A percentile compares a stretch with the other conserved stretches of the same genome.
Conservation (phyloP, 129 eudicot species). For the Pittosporum tobira region DNA sequence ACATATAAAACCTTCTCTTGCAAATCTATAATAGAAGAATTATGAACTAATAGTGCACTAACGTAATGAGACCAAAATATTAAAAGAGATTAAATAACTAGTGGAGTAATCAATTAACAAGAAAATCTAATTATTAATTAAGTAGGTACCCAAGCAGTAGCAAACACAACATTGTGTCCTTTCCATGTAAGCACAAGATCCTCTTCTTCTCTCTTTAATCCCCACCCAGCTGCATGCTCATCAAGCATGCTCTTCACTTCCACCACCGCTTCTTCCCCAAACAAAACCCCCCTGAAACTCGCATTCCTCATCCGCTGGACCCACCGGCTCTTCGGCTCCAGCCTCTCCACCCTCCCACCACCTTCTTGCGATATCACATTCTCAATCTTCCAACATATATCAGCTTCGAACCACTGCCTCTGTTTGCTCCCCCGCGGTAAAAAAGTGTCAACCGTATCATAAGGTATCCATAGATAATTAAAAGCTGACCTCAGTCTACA, state of each 20-base stretch:
- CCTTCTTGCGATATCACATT: constrained; percentile 85
- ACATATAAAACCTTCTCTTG: neutral
- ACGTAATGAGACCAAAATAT: neutral
- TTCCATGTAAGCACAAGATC: constrained; percentile 94
- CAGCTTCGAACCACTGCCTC: constrained; percentile 90
- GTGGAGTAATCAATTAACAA: neutral
- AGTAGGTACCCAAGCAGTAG: constrained; percentile 76
- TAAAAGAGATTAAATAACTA: neutral
- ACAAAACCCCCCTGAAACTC: constrained; percentile 42
- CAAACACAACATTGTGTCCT: constrained; percentile 95
- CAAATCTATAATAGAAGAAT: no score
- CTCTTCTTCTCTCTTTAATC: constrained; percentile 87
- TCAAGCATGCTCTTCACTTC: constrained; percentile 86
- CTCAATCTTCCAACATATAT: constrained; percentile 81
- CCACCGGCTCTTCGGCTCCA: constrained; percentile 65
- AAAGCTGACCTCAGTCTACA: constrained; percentile 69
- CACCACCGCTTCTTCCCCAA: constrained; percentile 53
- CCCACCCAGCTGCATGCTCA: constrained; percentile 98
- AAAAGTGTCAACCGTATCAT: constrained; percentile 79
- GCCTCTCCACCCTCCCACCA: constrained; percentile 59
- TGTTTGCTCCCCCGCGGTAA: constrained; percentile 68
- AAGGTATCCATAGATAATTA: constrained; percentile 83
- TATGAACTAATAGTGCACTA: no score
- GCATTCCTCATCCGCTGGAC: constrained; percentile 68
- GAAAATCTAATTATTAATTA: constrained; percentile 10